Percentiles rank a stretch among this genome's conserved stretches.
phyloP scores from a whole-genome alignment of 306 rosid genomes.

The Parietaria judaica region DNA sequence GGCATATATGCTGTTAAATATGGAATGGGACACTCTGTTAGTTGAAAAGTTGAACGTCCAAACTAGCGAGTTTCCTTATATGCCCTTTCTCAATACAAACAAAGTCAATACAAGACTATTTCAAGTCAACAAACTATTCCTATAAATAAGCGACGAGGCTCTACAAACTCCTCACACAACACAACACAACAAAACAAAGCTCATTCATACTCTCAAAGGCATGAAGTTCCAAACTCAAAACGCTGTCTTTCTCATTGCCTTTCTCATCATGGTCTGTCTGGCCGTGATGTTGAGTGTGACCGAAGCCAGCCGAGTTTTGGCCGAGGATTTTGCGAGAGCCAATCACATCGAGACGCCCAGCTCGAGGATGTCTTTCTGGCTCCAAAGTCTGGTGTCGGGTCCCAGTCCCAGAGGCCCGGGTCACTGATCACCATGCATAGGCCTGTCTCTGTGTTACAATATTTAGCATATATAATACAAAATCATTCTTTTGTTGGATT shows the following conservation, averaged over 20 bases:
- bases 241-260: constrained; percentile 8
- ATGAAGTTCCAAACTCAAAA: constrained; percentile 22
- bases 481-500: neutral
- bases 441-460: neutral
- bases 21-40: no score
- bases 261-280: constrained; percentile 1
- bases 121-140: no score
- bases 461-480: no score
- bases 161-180: no score
- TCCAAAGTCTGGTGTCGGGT: constrained; percentile 25
- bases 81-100: no score
- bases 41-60: no score
- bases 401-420: constrained; percentile 30
- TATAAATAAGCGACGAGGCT: no score
- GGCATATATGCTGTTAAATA: no score
- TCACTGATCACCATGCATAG: constrained; percentile 9
- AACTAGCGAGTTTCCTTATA: no score
- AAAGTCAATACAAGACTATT: no score
- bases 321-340: constrained; percentile 19
- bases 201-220: neutral
- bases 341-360: constrained; percentile 23
- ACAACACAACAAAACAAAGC: no score
- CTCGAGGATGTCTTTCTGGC: constrained; percentile 24
- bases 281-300: constrained; percentile 14
- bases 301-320: constrained; percentile 24